Evolutionary conservation across 192 early-diverging fungal genomes (phyloP), one percentile per base, ranked within the genome.

Genomic region (Gonapodya sp.): DNA sequence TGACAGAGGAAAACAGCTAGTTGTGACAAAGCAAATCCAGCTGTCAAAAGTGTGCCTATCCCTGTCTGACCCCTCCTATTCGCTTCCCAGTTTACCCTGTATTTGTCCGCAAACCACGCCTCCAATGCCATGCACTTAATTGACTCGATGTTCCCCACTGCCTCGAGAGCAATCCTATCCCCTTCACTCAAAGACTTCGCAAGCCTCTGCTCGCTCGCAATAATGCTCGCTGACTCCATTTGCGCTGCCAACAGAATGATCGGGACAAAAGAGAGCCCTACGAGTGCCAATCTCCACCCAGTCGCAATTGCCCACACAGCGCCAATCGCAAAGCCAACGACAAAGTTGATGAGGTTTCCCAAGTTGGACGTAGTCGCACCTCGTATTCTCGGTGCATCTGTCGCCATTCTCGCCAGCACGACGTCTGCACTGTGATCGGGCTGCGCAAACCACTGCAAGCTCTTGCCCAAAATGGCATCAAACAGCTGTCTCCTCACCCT

Each of bases 231-330:
- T 24, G 46, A 8, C 46, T 64, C 46, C 46, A 64, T 64, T 24
- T 64, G 46, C 46, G 46, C 46, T 64, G 46, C 46, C 8, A 64
- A 8, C 24, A 64, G 24, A 16, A 77, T 33, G 75, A 34, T 33
- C 18, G 75, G 75, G 8, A 77, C 75, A 18, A 77, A 34, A 16
- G 75, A 16, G 8, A 18, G 34, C 31, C 30, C 75, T 2, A 77
- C 75, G 18, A 77, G 75, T 2, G 75, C 75, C 18, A 77, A 33
- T 33, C 34, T 77, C 75, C 75, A 77, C 8, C 75, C 75, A 33
- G 8, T 14, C 8, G 34, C 30, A 18, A 77, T 2, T 8, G 75
- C 75, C 75, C 75, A 77, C 75, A 77, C 75, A 16, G 34, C 18
- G 34, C 75, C 75, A 18, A 18, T 33, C 18, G 34, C 2, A 18